phyloP scores from a whole-genome alignment of 352 stramenopile genomes.

The Plasmopara muralis region DNA sequence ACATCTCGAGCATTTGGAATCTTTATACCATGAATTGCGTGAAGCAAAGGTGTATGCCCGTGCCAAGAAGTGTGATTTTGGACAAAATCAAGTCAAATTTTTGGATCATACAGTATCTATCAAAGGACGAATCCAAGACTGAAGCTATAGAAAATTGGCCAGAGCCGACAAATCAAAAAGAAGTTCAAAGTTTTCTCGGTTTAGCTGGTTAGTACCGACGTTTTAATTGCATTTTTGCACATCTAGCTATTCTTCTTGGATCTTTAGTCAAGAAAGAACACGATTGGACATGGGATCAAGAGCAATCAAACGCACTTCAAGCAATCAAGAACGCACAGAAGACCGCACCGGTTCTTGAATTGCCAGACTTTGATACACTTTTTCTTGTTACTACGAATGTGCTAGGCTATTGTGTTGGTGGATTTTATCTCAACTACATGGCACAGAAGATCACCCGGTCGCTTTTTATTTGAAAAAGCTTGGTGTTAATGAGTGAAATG shows the following conservation, averaged over 20 bases:
- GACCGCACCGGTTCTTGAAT: too few species aligned
- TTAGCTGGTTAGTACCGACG: conserved; percentile 7
- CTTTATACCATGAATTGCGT: too few species aligned
- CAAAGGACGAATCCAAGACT: conserved; percentile 2
- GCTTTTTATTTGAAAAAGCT: too few species aligned
- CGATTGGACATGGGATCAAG: background rate
- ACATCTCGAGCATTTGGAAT: too few species aligned
- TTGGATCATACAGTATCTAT: conserved; percentile 3
- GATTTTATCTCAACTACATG: too few species aligned
- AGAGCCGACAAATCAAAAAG: background rate
- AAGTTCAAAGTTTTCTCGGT: conserved; percentile 2
- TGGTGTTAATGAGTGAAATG: too few species aligned
- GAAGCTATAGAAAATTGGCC: conserved; percentile 2
- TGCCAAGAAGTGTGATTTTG: conserved; percentile 3
- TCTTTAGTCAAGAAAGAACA: conserved; percentile 2
- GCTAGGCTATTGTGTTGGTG: too few species aligned
- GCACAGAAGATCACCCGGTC: background rate
- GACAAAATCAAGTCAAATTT: background rate
- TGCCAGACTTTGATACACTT: too few species aligned
- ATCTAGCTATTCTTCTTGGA: background rate
- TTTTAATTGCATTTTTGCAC: conserved; percentile 5
- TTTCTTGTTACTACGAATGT: too few species aligned
- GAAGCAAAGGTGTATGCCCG: too few species aligned
- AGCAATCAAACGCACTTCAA: background rate
- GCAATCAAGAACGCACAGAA: background rate